These are phyloP conservation scores for Mallotus japonicus DNA, from an alignment of 441 rosid species.

Conservation along the genomic window DNA sequence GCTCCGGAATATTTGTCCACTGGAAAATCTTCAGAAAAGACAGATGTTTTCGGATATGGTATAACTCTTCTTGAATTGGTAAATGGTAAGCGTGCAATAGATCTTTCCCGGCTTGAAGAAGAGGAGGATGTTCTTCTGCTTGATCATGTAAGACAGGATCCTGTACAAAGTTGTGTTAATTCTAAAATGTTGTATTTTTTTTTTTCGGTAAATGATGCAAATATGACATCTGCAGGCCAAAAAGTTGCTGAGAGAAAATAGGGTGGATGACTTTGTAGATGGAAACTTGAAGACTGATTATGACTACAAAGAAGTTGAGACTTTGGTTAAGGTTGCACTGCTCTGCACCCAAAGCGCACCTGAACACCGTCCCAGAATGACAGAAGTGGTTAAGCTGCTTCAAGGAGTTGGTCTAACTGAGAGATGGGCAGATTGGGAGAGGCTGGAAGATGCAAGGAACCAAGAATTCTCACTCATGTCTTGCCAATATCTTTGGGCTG, in stretches of 20 bases:
- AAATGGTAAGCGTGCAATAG: constrained; percentile 57
- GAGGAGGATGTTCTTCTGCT: constrained; percentile 62
- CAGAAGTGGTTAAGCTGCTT: constrained; percentile 76
- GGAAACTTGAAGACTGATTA: constrained; percentile 43
- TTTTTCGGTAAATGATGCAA: background rate
- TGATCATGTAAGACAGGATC: constrained; percentile 48
- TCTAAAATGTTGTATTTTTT: background rate
- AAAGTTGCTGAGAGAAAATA: constrained; percentile 65
- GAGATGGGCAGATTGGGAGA: constrained; percentile 84
- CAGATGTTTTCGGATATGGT: constrained; percentile 62
- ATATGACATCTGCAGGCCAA: constrained; percentile 49
- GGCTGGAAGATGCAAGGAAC: constrained; percentile 57
- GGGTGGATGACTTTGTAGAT: constrained; percentile 79
- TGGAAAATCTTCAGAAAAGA: constrained; percentile 57
- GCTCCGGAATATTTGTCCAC: constrained; percentile 63
- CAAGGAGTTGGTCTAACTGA: constrained; percentile 65
- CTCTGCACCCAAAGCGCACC: constrained; percentile 78
- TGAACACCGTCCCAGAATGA: constrained; percentile 75
- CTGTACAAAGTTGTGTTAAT: background rate
- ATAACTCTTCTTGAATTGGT: constrained; percentile 57
- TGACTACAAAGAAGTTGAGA: constrained; percentile 67
- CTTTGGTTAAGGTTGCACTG: constrained; percentile 68
- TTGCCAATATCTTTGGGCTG: constrained; percentile 64
- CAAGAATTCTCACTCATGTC: constrained; percentile 48
- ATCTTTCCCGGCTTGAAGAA: constrained; percentile 56